Evolutionary conservation across 768 basidiomycete species (phyloP), one percentile per base, ranked within the genome.

Genomic region (Termitomyces sp.): DNA sequence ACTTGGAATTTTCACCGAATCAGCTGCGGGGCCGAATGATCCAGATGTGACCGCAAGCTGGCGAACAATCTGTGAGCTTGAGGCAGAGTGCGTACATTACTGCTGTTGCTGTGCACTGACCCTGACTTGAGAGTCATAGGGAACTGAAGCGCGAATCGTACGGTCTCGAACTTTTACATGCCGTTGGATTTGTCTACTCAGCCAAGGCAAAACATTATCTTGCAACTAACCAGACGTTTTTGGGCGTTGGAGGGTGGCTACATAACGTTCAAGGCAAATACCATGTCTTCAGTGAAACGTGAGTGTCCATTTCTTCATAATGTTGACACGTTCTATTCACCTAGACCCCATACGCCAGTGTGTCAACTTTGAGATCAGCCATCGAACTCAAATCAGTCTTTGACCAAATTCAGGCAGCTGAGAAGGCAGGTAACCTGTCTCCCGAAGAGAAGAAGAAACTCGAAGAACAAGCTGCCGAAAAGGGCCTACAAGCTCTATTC

Each of bases 201-300:
- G 81, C 88, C 27, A 95, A 93, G 69, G 85, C 88, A 6, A 93
- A 91, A 67, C 91, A 94, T 37, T 86, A 86, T 66, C 79, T 91
- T 0, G 93, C 93, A 0, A 85, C 89, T 18, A 80, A 80, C 59
- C 80, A 81, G 77, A 83, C 73, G 62, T 84, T 78, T 78, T 85
- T 93, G 49, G 93, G 93, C 27, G 87, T 96, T 16, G 93, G 93
- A 13, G 93, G 94, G 7, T 96, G 93, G 93, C 69, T 95, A 57
- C 93, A 95, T 70, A 92, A 92, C 55, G 91, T 94, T 3, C 91
- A 93, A 69, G 91, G 90, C 13, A 94, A 93, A 74, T 95, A 93
- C 50, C 93, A 95, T 67, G 89, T 95, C 18, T 91, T 96, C 72
- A 93, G 91, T 68, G 93, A 95, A 76, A 94, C 92, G 90, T 91